Base-by-base conservation (phyloP, 1,284 basidiomycete species). In the Ceratobasidium sp. region DNA sequence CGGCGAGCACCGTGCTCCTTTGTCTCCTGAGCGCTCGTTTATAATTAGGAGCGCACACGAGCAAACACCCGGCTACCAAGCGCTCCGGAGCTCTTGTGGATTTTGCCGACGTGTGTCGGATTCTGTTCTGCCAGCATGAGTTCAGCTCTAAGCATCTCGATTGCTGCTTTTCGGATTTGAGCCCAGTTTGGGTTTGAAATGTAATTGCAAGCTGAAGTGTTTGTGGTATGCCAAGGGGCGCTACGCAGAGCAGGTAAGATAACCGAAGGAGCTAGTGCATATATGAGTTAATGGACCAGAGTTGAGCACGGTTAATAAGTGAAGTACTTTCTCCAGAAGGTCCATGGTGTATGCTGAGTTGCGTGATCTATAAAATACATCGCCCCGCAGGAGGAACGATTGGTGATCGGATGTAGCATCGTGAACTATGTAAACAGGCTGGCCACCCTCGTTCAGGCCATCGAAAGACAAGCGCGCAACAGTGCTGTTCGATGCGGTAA, bases 251-350 rank as follows among this genome's bases (percentile, higher is more conserved):
- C 48, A 41, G 54, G 74, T 35, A 76, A 18, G 46, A 52, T 3
- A 52, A 76, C 27, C 3, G 60, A 66, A 41, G 46, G 62, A 14
- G 44, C 44, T 12, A 76, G 23, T 52, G 62, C n/a, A 33, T 10
- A 16, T 66, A 33, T 66, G 7, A 54, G 62, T 30, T 8, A 66
- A 27, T 33, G 16, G 14, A 12, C 7, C 38, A 16, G 12, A 54
- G 55, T 83, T 81, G 48, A 85, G 74, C 1, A 85, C 78, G 2
- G 80, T 81, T 2, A 0, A 84, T 27, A 14, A 82, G 23, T 3
- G 77, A 64, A 1, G 83, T 79, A 23, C 77, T 78, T 14, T 79
- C 74, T n/a, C 79, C 27, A 35, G 81, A 66, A 46, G 83, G 81
- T 20, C 80, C 62, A 82, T 84, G 68, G 79, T 78, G 64, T 67